Conservation (phyloP, 2,329 filamentous ascomycete species). For the Apiospora malaysiana region DNA sequence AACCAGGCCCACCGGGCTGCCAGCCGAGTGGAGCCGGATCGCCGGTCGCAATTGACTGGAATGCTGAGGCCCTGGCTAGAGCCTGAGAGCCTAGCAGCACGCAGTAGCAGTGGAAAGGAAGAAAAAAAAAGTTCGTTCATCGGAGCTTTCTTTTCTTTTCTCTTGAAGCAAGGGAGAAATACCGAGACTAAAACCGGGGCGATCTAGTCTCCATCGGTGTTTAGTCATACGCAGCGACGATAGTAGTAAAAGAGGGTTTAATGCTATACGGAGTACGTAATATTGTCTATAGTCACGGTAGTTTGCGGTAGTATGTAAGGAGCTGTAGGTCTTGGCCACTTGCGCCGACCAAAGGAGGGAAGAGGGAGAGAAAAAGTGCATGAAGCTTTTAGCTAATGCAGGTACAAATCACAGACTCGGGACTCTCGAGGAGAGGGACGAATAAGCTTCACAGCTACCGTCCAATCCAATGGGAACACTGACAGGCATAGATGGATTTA, state of each 20-base stretch:
- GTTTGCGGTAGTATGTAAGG: not conserved
- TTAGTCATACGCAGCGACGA: constrained; percentile 2
- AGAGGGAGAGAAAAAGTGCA: not conserved
- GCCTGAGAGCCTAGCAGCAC: too few species aligned
- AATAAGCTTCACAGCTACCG: constrained; percentile 14
- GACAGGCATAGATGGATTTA: not conserved
- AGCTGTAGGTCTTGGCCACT: not conserved
- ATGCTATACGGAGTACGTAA: constrained; percentile 13
- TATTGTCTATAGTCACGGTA: not conserved
- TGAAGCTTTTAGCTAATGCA: constrained; percentile 6
- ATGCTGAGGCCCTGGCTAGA: not conserved
- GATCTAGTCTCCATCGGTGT: not conserved
- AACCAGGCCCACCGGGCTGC: not conserved
- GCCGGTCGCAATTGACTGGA: not conserved
- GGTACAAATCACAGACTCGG: constrained; percentile 3
- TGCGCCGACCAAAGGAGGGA: not conserved
- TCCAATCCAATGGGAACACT: not conserved
- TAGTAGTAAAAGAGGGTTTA: not conserved
- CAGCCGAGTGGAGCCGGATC: constrained; percentile 11
- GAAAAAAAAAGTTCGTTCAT: not conserved
- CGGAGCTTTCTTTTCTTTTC: constrained; percentile 4
- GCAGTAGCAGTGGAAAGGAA: too few species aligned
- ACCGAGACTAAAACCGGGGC: not conserved
- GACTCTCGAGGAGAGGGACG: not conserved
- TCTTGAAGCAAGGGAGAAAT: not conserved